Percentiles rank a stretch among this genome's conserved stretches.
phyloP scores from a whole-genome alignment of 2,329 filamentous ascomycete species.

The Immersiporthe knoxdaviesiana region DNA sequence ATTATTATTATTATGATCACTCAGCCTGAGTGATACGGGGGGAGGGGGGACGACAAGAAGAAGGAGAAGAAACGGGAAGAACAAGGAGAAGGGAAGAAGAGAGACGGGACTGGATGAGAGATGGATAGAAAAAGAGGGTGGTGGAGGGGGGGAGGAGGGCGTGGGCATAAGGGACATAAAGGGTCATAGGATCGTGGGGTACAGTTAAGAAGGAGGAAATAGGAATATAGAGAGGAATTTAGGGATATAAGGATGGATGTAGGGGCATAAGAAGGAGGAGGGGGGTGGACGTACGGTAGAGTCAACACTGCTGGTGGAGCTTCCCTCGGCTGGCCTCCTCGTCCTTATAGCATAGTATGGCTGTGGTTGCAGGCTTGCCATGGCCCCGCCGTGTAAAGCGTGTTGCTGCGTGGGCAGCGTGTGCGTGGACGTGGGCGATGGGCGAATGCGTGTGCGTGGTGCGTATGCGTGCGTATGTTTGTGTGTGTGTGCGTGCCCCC shows the following conservation, averaged over 20 bases:
- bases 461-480: background rate
- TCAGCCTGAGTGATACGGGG: background rate
- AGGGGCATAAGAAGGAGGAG: too few relatives aligned
- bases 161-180: background rate
- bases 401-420: background rate
- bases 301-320: constrained; percentile 52
- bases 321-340: constrained; percentile 49
- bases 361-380: constrained; percentile 45
- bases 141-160: background rate
- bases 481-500: constrained; percentile 1
- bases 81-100: background rate
- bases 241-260: background rate
- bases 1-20: constrained; percentile 12
- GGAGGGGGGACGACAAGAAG: background rate
- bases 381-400: constrained; percentile 30
- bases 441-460: background rate
- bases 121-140: background rate
- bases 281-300: constrained; percentile 48
- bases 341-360: constrained; percentile 59
- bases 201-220: background rate
- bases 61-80: background rate
- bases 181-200: background rate
- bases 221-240: background rate
- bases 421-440: background rate
- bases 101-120: constrained; percentile 6